Percentiles rank a stretch among this genome's conserved stretches.
Conservation (phyloP, 352 stramenopile genomes). For the Phytophthora ramorum region DNA sequence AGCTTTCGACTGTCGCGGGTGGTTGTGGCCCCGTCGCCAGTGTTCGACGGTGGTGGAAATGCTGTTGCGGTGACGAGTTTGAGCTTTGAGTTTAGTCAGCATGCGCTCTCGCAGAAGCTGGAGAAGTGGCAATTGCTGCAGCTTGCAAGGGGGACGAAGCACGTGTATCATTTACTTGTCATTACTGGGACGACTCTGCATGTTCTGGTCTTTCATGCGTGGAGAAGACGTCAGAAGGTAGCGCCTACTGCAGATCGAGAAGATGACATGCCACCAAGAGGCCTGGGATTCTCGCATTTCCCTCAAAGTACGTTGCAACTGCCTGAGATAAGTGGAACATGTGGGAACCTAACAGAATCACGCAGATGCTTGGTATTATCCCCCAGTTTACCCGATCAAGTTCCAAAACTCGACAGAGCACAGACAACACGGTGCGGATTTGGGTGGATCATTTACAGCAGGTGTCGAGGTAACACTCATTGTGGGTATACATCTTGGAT, state of each 20-base stretch:
- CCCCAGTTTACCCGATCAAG: conserved; percentile 50
- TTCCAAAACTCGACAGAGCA: conserved; percentile 20
- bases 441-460: not conserved
- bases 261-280: not conserved
- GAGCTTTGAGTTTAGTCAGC: conserved; percentile 45
- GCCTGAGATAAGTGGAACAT: not conserved
- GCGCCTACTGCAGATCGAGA: not conserved
- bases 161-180: conserved; percentile 56
- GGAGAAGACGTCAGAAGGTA: not conserved
- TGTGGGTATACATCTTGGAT: too few species aligned
- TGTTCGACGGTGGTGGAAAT: conserved; percentile 12
- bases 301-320: conserved; percentile 30
- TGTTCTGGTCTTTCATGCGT: conserved; percentile 42
- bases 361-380: conserved; percentile 49
- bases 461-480: conserved; percentile 29
- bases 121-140: conserved; percentile 64
- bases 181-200: conserved; percentile 50
- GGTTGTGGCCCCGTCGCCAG: conserved; percentile 50
- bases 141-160: conserved; percentile 7
- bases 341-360: conserved; percentile 1
- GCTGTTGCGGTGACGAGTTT: conserved; percentile 34
- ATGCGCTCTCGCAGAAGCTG: conserved; percentile 35
- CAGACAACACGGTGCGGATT: not conserved
- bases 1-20: conserved; percentile 41
- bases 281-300: conserved; percentile 34